phyloP scores from a whole-genome alignment of 2,329 filamentous ascomycete species.

The Dactylellina haptotyla region DNA sequence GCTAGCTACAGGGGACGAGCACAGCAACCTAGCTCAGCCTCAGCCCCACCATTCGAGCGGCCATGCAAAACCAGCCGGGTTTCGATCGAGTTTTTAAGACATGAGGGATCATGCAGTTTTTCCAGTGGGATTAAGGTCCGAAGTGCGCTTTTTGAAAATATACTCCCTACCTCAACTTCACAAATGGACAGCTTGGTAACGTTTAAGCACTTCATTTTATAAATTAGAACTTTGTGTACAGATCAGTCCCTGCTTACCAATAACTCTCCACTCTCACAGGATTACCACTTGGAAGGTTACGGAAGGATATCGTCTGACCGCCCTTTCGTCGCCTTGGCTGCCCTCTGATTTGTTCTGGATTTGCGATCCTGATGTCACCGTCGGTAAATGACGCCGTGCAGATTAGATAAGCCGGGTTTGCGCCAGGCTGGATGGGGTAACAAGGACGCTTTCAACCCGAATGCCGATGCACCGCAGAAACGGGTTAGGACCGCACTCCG shows the following conservation, averaged over 20 bases:
- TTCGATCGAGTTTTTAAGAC: too few species aligned
- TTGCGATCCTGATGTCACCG: slow-evolving; percentile 44
- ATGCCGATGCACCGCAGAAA: slow-evolving; percentile 15
- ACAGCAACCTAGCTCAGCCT: too few species aligned
- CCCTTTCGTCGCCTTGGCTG: background rate
- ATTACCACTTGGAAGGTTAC: too few species aligned
- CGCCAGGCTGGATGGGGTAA: slow-evolving; percentile 30
- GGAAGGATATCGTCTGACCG: background rate
- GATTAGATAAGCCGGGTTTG: slow-evolving; percentile 10
- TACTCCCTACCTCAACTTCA: background rate
- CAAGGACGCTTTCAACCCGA: slow-evolving; percentile 21
- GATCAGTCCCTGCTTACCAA: background rate
- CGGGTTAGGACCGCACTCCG: background rate
- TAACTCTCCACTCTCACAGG: too few species aligned
- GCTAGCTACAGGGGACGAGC: too few species aligned
- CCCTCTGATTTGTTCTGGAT: background rate
- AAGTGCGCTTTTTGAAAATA: slow-evolving; percentile 2
- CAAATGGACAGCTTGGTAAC: too few species aligned
- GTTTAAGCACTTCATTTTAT: too few species aligned
- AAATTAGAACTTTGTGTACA: too few species aligned
- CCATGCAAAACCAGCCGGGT: too few species aligned
- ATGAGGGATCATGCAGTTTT: too few species aligned
- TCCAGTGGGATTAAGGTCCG: slow-evolving; percentile 14
- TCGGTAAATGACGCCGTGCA: slow-evolving; percentile 28
- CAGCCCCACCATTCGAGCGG: too few species aligned